Base-by-base conservation (phyloP, 2,329 filamentous ascomycete genomes). In the Fusarium verticillioides region DNA sequence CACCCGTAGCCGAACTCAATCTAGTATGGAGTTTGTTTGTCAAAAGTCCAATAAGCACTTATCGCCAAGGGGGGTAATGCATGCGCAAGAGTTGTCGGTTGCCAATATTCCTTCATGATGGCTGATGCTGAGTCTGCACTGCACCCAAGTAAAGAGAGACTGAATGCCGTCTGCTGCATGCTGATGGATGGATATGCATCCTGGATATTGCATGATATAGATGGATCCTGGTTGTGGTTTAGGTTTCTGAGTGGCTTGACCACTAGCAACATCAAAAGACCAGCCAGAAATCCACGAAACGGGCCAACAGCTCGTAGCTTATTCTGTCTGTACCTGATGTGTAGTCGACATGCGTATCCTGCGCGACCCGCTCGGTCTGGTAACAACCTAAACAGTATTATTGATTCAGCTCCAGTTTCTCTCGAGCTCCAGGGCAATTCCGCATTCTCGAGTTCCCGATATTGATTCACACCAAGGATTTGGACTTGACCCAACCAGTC, bases 1-100 rank as follows among this genome's bases (percentile, higher is more conserved):
- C 70, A 73, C 61, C 70, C 70, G 70, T 53, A 65, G 60, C 61
- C 70, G 66, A 73, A 47, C 37, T 63, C 43, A 72, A 52, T 42
- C 40, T 60, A 57, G 66, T 39, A 46, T 43, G 16, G 49, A 63
- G 70, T 60, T 70, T 70, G 47, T 66, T 59, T 57, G 18, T 26
- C 34, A 18, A 40, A 54, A 56, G 47, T 52, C 23, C 30, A 65
- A 47, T 34, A 59, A 50, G 59, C 34, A 28, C 42, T 37, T 37
- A 36, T 40, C 46, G 28, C 37, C 37, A 30, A 68, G 37, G 59
- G 40, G 28, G 43, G 15, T 34, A 49, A 34, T 52, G 43, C 47
- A 43, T 68, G 40, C 53, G 36, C 42, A 49, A 26, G 18, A 37
- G 16, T 36, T 18, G 8, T 28, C 21, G 8, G 39, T 60, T 43